These are phyloP conservation scores for Pugionium dolabratum DNA, from an alignment of 345 rosid species.

Conservation along the genomic window DNA sequence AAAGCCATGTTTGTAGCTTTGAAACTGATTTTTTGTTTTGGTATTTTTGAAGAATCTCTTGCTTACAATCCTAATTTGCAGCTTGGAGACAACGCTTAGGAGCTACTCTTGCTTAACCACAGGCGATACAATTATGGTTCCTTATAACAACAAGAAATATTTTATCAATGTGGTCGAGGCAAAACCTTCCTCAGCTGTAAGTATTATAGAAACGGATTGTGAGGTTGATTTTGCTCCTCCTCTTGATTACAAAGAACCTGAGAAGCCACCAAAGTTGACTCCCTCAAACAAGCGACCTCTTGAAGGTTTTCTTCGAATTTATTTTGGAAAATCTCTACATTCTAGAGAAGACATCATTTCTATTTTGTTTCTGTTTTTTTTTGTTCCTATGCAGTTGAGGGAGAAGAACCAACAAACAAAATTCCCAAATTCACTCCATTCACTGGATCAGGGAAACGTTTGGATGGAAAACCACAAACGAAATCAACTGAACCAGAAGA, in stretches of 20 bases:
- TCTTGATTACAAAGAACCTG: conserved; percentile 64
- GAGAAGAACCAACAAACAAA: conserved; percentile 51
- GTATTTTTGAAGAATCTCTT: background rate
- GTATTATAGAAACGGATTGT: conserved; percentile 71
- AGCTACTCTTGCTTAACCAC: conserved; percentile 70
- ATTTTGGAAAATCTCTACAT: background rate
- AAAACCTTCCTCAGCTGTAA: conserved; percentile 63
- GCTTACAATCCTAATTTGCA: conserved; percentile 34
- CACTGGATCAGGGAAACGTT: conserved; percentile 56
- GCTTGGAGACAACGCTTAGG: conserved; percentile 70
- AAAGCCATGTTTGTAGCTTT: conserved; percentile 61
- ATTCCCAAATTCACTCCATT: conserved; percentile 53
- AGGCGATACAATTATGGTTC: conserved; percentile 67
- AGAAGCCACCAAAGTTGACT: conserved; percentile 43
- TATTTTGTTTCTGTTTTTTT: background rate
- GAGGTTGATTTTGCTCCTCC: conserved; percentile 77
- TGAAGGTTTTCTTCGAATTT: conserved; percentile 44
- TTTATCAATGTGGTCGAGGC: conserved; percentile 63
- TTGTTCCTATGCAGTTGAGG: conserved; percentile 38
- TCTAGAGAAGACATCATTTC: no score
- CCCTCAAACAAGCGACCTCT: conserved; percentile 38
- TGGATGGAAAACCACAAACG: conserved; percentile 54
- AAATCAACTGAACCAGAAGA: conserved; percentile 33
- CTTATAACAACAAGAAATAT: conserved; percentile 63
- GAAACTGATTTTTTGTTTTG: background rate